A percentile compares a stretch with the other conserved stretches of the same genome.
Evolutionary conservation across 768 basidiomycete genomes (phyloP).

Genomic region (Exsudoporus frostii): DNA sequence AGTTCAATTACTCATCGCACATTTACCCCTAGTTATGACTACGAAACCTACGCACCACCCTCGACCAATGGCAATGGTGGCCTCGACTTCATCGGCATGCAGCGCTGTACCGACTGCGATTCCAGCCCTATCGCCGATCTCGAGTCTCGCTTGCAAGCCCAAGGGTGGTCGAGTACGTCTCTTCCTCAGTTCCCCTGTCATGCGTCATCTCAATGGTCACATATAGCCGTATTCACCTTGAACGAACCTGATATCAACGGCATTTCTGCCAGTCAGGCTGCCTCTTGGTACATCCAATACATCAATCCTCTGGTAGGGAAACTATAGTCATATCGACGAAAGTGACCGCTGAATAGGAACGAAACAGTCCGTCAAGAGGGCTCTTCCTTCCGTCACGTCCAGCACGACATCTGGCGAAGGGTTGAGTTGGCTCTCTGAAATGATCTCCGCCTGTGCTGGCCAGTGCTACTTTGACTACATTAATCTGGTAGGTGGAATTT

Average conservation of each 20-base stretch:
- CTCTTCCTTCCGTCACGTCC: slow-evolving; percentile 36
- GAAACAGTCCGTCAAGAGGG: slow-evolving; percentile 34
- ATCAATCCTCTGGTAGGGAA: slow-evolving; percentile 35
- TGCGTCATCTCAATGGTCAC: not conserved
- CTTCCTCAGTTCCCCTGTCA: not conserved
- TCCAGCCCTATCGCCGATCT: slow-evolving; percentile 36
- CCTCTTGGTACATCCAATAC: slow-evolving; percentile 35
- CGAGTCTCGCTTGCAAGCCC: slow-evolving; percentile 28
- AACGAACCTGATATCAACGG: slow-evolving; percentile 37
- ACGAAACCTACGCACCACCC: slow-evolving; percentile 33
- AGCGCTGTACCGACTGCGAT: slow-evolving; percentile 34
- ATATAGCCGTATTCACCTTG: slow-evolving; percentile 32
- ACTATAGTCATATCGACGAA: not conserved
- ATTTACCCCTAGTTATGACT: slow-evolving; percentile 32
- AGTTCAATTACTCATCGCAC: not conserved
- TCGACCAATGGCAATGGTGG: slow-evolving; percentile 35
- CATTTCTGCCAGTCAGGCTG: slow-evolving; percentile 29
- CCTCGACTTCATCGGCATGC: slow-evolving; percentile 38
- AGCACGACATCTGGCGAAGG: slow-evolving; percentile 30
- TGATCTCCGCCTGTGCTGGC: slow-evolving; percentile 34
- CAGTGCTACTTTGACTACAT: slow-evolving; percentile 33
- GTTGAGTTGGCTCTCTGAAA: slow-evolving; percentile 33
- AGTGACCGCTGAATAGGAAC: not conserved
- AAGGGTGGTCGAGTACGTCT: slow-evolving; percentile 31
- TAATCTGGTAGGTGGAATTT: slow-evolving; percentile 27